Evolutionary conservation across 1,284 basidiomycete species (phyloP), one percentile per base, ranked within the genome.

Genomic region (Moesziomyces globuligerus): DNA sequence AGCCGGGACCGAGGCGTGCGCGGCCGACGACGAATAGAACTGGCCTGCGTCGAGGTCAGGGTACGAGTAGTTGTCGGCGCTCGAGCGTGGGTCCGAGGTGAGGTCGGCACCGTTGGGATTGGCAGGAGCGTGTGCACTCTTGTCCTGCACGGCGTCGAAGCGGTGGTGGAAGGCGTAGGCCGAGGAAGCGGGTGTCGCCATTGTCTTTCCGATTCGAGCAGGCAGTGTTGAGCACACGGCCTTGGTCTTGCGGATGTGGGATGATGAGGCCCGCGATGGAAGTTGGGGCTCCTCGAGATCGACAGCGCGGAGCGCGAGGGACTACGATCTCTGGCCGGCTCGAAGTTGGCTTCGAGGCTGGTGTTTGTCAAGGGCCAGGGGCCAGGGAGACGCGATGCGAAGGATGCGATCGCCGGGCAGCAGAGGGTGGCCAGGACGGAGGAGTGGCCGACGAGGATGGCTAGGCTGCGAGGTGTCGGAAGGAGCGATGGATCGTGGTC

Each of bases 1-100:
- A 5, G 56, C 43, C 7, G 64, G 23, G 25, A 37, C 29, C 1
- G 29, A 32, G 24, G 49, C n/a, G 21, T 61, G 53, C 7, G 62
- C 39, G 0, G 46, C 39, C 17, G 62, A 62, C 5, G 68, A 66
- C 24, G 68, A 66, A 54, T 71, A 57, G 17, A 61, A 61, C 17
- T 61, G 62, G 10, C 61, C 62, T 18, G 62, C 68, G 21, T 71
- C 62, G 26, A 66, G 58, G 34, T 71, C 62, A 18, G 68, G 61
- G 46, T 65, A 65, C 21, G 59, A 58, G 18, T 55, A 55, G 38
- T 59, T 47, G 18, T 70, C 67, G 2, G 56, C 21, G 42, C 50
- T 49, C 15, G 26, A n/a, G 2, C 40, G 48, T 29, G 49, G n/a
- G 3, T 8, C 13, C 26, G 55, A 20, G 23, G 42, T 6, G 3